These are phyloP conservation scores for Eleusine coracana DNA, from an alignment of 176 grass and related monocot genomes.

Conservation along the genomic window DNA sequence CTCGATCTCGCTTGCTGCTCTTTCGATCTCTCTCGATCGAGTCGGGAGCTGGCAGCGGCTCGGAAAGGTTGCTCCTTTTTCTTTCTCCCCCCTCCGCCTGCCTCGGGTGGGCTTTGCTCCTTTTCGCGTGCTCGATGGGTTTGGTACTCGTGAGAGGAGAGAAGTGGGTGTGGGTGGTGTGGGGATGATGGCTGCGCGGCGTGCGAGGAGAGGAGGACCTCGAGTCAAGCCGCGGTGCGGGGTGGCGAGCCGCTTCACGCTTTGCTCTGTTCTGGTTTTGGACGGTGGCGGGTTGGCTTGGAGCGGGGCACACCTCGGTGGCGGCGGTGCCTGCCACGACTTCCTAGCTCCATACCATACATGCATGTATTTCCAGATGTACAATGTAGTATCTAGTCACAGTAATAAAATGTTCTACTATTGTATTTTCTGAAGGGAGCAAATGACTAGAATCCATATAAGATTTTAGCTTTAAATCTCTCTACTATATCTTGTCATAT, in stretches of 20 bases:
- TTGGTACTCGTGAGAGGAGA: neutral
- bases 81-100: neutral
- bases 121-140: conserved; percentile 33
- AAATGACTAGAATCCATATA: no score
- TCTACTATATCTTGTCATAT: no score
- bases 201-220: conserved; percentile 32
- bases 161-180: neutral
- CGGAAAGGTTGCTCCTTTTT: conserved; percentile 14
- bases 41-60: conserved; percentile 12
- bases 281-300: neutral
- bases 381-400: no score
- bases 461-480: no score
- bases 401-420: no score
- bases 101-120: conserved; percentile 17
- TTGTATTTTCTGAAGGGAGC: no score
- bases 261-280: neutral
- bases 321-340: no score
- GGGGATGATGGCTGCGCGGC: neutral
- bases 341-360: no score
- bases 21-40: neutral
- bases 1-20: neutral
- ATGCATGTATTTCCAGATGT: no score
- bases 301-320: no score
- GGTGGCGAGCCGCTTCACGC: conserved; percentile 6
- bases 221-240: neutral